Base-by-base conservation (phyloP, 352 stramenopile species). In the Pythium folliculosum region DNA sequence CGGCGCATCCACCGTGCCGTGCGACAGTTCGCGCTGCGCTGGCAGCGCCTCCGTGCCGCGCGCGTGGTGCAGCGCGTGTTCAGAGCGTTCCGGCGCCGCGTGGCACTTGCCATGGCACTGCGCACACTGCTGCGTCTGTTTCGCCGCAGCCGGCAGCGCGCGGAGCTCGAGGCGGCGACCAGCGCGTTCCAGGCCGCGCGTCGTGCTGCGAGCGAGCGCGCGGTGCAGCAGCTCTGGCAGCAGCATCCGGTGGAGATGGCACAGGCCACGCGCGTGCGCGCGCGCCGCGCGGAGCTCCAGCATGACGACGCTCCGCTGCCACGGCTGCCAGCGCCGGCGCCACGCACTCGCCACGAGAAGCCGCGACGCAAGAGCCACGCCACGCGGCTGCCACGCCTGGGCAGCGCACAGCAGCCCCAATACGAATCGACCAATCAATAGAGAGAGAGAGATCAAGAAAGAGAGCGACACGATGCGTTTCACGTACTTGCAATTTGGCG, bases 11-110 rank as follows among this genome's bases (percentile, higher is more conserved):
- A 86, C 25, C 59, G 63, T 1, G 35, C 60, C 0, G 59, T 59
- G 14, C 63, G 71, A 10, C 60, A 74, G 48, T 87, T 78, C 43
- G 51, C 83, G 16, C 75, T 82, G 44, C 78, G 72, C 5, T 69
- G 73, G 49, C 69, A 65, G 40, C 72, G 77, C 1, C 55, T 51
- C 12, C 45, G 54, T 1, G 81, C 83, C 12, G 65, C 50, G 8
- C 25, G 68, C 6, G 56, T 58, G 13, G 65, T 90, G 5, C 79
- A 91, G 49, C 77, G 70, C 2, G 62, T 59, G 27, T 77, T 71
- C 32, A 77, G 79, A 1, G 67, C 59, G 25, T 81, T 77, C 60
- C 48, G 72, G n/a, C 78, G 77, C 61, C 67, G 77, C 27, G 22
- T 70, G 10, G 48, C 51, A 43, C 60, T 75, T 25, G 55, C 48